phyloP scores from a whole-genome alignment of 2,329 filamentous ascomycete species.

The Fusarium caatingaense region DNA sequence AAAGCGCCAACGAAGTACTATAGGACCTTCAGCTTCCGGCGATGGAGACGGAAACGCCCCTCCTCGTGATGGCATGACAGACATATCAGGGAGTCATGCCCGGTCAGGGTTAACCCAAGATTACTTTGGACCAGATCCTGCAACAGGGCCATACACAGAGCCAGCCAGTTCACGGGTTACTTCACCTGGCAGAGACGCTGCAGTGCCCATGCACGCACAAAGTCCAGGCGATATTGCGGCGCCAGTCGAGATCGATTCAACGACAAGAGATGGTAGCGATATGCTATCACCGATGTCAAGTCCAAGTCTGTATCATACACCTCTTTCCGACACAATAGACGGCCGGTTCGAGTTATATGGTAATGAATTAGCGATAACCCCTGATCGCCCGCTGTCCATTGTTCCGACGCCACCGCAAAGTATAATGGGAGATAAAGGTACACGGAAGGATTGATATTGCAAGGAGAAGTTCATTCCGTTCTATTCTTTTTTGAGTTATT shows the following conservation, averaged over 20 bases:
- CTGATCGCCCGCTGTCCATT: conserved; percentile 38
- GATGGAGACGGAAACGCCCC: conserved; percentile 32
- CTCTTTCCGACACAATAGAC: conserved; percentile 45
- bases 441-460: conserved; percentile 18
- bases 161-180: conserved; percentile 45
- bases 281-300: conserved; percentile 37
- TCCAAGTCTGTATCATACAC: conserved; percentile 37
- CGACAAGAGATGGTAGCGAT: conserved; percentile 25
- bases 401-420: conserved; percentile 44
- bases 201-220: conserved; percentile 59
- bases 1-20: conserved; percentile 41
- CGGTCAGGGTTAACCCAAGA: conserved; percentile 52
- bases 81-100: conserved; percentile 46
- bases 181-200: conserved; percentile 50
- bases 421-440: conserved; percentile 17
- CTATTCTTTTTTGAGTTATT: conserved; percentile 41
- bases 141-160: conserved; percentile 60
- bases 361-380: conserved; percentile 41
- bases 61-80: conserved; percentile 49
- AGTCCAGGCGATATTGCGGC: conserved; percentile 61
- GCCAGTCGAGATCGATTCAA: conserved; percentile 66
- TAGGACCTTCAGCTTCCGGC: conserved; percentile 20
- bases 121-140: conserved; percentile 59
- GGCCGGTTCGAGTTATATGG: conserved; percentile 60
- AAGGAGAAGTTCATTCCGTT: conserved; percentile 18